These are phyloP conservation scores for Climacium dendroides DNA, from an alignment of 225 moss, liverwort and hornwort species.

Conservation along the genomic window DNA sequence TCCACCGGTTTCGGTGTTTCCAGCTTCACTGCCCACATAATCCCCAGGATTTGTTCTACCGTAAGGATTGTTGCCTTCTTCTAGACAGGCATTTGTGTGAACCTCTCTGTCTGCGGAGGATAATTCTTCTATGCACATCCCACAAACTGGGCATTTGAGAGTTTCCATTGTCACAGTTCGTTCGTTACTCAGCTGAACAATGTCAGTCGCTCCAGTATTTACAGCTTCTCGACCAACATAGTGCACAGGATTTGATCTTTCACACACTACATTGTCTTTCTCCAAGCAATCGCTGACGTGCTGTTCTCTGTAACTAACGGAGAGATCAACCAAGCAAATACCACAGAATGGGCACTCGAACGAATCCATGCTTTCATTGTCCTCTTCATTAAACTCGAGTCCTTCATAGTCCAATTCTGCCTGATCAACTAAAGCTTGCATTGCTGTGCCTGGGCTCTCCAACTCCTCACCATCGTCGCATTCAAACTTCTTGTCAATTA, in stretches of 20 bases:
- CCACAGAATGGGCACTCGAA: slow-evolving; percentile 56
- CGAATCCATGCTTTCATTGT: slow-evolving; percentile 2
- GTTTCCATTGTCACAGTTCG: background rate
- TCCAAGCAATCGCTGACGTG: slow-evolving; percentile 58
- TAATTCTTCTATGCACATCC: slow-evolving; percentile 29
- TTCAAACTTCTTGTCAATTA: background rate
- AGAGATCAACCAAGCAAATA: slow-evolving; percentile 10
- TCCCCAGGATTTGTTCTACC: background rate
- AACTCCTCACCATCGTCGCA: slow-evolving; percentile 11
- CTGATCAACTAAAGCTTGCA: slow-evolving; percentile 34
- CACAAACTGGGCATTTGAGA: slow-evolving; percentile 64
- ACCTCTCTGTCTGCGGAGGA: slow-evolving; percentile 25
- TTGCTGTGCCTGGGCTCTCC: slow-evolving; percentile 8
- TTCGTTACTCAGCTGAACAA: background rate
- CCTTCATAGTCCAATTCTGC: slow-evolving; percentile 33
- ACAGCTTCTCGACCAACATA: background rate
- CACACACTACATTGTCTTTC: slow-evolving; percentile 1
- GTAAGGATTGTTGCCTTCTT: background rate
- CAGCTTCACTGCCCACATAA: background rate
- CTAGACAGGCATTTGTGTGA: slow-evolving; percentile 60
- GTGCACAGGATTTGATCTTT: background rate
- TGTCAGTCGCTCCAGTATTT: background rate
- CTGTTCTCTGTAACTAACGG: slow-evolving; percentile 29
- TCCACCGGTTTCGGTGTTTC: background rate
- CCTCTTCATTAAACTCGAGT: slow-evolving; percentile 1